A percentile compares a stretch with the other conserved stretches of the same genome.
phyloP scores from a whole-genome alignment of 305 asterid species.

The Solanum hybrid region DNA sequence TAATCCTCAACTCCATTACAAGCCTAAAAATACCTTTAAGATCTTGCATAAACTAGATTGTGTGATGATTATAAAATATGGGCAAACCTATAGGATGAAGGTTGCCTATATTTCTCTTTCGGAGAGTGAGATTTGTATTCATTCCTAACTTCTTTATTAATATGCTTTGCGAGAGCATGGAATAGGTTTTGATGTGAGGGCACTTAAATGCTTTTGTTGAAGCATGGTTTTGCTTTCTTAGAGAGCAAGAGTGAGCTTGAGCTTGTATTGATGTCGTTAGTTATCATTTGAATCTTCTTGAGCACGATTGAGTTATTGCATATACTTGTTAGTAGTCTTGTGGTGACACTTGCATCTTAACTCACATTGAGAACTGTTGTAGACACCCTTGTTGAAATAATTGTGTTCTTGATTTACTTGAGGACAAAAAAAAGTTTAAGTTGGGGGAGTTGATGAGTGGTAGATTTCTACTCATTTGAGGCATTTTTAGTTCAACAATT shows the following conservation, averaged over 20 bases:
- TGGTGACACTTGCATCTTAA: background rate
- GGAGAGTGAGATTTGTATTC: background rate
- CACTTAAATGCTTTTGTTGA: background rate
- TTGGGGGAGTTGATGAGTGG: background rate
- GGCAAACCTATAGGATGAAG: background rate
- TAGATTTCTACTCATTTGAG: background rate
- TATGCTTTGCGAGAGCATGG: too few species aligned
- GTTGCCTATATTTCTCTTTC: background rate
- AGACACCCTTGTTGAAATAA: background rate
- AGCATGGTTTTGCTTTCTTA: too few species aligned
- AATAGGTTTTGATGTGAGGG: background rate
- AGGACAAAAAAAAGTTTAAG: background rate
- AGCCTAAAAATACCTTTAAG: background rate
- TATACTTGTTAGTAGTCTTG: background rate
- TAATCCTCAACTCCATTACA: background rate
- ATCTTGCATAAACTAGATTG: background rate
- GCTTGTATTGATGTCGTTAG: too few species aligned
- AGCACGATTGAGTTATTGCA: background rate
- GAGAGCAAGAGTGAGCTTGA: background rate
- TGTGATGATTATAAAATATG: background rate
- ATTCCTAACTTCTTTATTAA: background rate
- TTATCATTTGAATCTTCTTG: background rate
- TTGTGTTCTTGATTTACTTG: background rate
- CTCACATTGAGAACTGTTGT: background rate
- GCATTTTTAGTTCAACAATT: background rate